These are phyloP conservation scores for Pachyrhizus erosus DNA, from an alignment of 306 rosid species.

Conservation along the genomic window DNA sequence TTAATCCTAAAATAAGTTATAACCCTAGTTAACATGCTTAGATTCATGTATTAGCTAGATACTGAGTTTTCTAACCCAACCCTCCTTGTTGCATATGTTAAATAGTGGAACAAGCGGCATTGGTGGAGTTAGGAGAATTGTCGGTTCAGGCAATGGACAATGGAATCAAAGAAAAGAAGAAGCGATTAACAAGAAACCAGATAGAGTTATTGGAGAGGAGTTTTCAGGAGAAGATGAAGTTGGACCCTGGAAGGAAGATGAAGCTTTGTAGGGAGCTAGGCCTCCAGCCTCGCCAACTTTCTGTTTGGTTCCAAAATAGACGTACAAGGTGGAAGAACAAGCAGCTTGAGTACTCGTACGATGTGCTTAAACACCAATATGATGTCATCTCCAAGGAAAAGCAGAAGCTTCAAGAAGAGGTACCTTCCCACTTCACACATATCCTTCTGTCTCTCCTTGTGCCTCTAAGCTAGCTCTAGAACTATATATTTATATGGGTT, in stretches of 20 bases:
- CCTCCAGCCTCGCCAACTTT: conserved; percentile 86
- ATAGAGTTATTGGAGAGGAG: conserved; percentile 76
- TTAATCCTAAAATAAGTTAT: not conserved
- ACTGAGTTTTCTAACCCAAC: not conserved
- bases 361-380: conserved; percentile 71
- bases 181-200: conserved; percentile 68
- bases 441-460: not conserved
- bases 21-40: not conserved
- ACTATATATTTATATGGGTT: not conserved
- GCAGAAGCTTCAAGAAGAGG: conserved; percentile 84
- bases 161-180: conserved; percentile 67
- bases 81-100: not conserved
- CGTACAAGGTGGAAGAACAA: conserved; percentile 90
- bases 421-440: conserved; percentile 7
- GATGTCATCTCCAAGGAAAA: conserved; percentile 71
- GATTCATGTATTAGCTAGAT: not conserved
- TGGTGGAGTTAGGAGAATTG: conserved; percentile 41
- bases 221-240: conserved; percentile 82
- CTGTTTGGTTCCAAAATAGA: conserved; percentile 96
- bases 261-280: conserved; percentile 83
- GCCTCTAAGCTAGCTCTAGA: conserved; percentile 23
- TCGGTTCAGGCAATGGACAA: conserved; percentile 51
- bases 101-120: conserved; percentile 53
- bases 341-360: conserved; percentile 80
- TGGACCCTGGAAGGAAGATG: conserved; percentile 84